Conservation (phyloP, 768 basidiomycete genomes). For the Xerocomellus chrysenteron region DNA sequence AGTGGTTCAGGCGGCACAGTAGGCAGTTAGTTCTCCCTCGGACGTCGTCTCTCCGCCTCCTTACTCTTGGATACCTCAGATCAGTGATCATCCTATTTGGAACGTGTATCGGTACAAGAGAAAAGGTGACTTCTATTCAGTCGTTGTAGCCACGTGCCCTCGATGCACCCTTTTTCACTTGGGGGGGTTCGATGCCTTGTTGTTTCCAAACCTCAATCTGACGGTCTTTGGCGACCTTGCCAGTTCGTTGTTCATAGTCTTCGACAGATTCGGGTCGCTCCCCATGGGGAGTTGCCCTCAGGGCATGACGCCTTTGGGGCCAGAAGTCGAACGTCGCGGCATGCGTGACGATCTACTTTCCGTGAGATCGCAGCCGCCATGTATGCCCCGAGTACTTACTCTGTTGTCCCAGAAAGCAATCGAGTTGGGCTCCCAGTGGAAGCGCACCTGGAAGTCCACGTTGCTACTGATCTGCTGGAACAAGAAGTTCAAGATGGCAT, state of each 20-base stretch:
- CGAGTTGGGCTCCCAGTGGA: slow-evolving; percentile 74
- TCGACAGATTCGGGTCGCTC: slow-evolving; percentile 75
- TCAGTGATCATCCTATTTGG: neutral
- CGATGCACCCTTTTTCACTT: slow-evolving; percentile 28
- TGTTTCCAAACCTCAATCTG: slow-evolving; percentile 71
- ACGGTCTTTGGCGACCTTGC: slow-evolving; percentile 71
- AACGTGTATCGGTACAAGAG: slow-evolving; percentile 7
- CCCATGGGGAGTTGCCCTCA: slow-evolving; percentile 79
- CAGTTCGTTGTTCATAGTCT: slow-evolving; percentile 62
- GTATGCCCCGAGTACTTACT: slow-evolving; percentile 36
- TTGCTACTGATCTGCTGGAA: slow-evolving; percentile 70
- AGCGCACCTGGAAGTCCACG: slow-evolving; percentile 72
- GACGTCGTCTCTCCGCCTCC: neutral
- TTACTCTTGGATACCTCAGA: slow-evolving; percentile 1
- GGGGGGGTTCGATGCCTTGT: slow-evolving; percentile 51
- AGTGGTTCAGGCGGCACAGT: slow-evolving; percentile 3
- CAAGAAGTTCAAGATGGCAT: slow-evolving; percentile 65
- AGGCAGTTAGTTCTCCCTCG: slow-evolving; percentile 4
- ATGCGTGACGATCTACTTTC: slow-evolving; percentile 62
- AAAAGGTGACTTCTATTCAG: slow-evolving; percentile 28
- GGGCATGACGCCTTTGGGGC: slow-evolving; percentile 73
- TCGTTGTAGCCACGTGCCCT: slow-evolving; percentile 62
- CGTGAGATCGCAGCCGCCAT: neutral
- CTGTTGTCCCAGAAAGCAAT: slow-evolving; percentile 89
- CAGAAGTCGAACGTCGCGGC: slow-evolving; percentile 83